Evolutionary conservation across 2,329 filamentous ascomycete genomes (phyloP).

Genomic region (Penicillium oxalicum): DNA sequence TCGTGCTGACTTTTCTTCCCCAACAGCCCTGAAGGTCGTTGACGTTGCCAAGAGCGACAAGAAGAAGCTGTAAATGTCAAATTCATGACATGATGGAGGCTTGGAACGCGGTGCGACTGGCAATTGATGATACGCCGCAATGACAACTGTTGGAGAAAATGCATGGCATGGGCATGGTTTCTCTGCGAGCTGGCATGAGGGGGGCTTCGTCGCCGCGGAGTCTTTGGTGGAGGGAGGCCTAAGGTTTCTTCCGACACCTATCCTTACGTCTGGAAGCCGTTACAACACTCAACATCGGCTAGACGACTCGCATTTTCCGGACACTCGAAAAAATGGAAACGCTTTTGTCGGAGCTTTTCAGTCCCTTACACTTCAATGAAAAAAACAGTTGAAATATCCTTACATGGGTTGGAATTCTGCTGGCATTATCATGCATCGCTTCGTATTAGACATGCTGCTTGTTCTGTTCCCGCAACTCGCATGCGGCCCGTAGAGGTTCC

Average conservation of each 20-base stretch:
- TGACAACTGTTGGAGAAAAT: slow-evolving; percentile 24
- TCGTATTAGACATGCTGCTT: slow-evolving; percentile 2
- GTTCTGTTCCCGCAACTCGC: too few species aligned
- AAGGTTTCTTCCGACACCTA: slow-evolving; percentile 7
- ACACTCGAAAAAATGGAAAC: slow-evolving; percentile 17
- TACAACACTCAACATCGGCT: slow-evolving; percentile 17
- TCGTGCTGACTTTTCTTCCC: not conserved
- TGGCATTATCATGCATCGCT: not conserved
- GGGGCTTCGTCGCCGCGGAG: slow-evolving; percentile 11
- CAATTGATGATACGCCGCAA: slow-evolving; percentile 21
- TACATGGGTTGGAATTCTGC: slow-evolving; percentile 15
- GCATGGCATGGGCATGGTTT: slow-evolving; percentile 22
- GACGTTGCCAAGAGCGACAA: slow-evolving; percentile 42
- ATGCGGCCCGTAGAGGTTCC: too few species aligned
- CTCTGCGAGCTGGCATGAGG: slow-evolving; percentile 30
- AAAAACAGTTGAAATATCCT: slow-evolving; percentile 37
- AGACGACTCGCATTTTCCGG: slow-evolving; percentile 31
- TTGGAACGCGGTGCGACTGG: slow-evolving; percentile 23
- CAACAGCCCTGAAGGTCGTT: slow-evolving; percentile 40
- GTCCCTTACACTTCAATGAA: slow-evolving; percentile 31
- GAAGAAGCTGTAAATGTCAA: slow-evolving; percentile 42
- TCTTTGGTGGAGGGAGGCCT: slow-evolving; percentile 1
- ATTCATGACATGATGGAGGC: slow-evolving; percentile 22
- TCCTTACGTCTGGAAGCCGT: slow-evolving; percentile 25
- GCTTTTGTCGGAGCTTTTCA: slow-evolving; percentile 29